These are phyloP conservation scores for Blastobotrys parvus DNA, from an alignment of 805 yeast genomes.

Conservation along the genomic window DNA sequence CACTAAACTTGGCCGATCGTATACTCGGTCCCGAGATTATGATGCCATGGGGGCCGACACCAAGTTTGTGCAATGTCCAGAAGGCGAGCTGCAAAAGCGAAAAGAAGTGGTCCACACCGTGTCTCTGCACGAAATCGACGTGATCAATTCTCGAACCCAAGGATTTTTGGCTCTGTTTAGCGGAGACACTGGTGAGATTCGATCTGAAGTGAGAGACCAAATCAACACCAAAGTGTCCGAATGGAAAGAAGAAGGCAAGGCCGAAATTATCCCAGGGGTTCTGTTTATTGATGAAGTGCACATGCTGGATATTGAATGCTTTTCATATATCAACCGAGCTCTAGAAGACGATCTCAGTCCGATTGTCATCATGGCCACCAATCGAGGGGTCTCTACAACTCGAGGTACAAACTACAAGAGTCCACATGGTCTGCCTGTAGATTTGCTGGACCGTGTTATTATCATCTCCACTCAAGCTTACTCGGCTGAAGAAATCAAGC, in stretches of 20 bases:
- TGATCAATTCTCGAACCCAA: slow-evolving; percentile 93
- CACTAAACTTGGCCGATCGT: slow-evolving; percentile 90
- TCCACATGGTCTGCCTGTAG: slow-evolving; percentile 97
- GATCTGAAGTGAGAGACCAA: slow-evolving; percentile 92
- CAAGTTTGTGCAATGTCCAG: slow-evolving; percentile 96
- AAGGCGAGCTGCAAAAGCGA: slow-evolving; percentile 95
- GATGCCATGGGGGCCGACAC: slow-evolving; percentile 99
- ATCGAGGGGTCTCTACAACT: slow-evolving; percentile 88
- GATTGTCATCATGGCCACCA: slow-evolving; percentile 95
- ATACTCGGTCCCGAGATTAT: slow-evolving; percentile 92
- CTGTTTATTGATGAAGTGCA: slow-evolving; percentile 96
- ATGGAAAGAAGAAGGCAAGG: slow-evolving; percentile 99
- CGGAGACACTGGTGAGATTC: slow-evolving; percentile 96
- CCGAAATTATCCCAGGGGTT: slow-evolving; percentile 94
- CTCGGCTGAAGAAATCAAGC: slow-evolving; percentile 72
- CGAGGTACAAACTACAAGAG: slow-evolving; percentile 90
- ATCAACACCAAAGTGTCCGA: slow-evolving; percentile 95
- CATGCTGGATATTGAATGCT: slow-evolving; percentile 96
- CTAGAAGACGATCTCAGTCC: slow-evolving; percentile 96
- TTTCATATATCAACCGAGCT: slow-evolving; percentile 91
- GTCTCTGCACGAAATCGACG: slow-evolving; percentile 96
- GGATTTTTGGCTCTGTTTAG: slow-evolving; percentile 93
- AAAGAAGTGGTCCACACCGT: slow-evolving; percentile 96
- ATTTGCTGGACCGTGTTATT: slow-evolving; percentile 85
- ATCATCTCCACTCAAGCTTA: slow-evolving; percentile 82